Evolutionary conservation across 73 alveolate species (phyloP).

Genomic region (Loxodes magnus): DNA sequence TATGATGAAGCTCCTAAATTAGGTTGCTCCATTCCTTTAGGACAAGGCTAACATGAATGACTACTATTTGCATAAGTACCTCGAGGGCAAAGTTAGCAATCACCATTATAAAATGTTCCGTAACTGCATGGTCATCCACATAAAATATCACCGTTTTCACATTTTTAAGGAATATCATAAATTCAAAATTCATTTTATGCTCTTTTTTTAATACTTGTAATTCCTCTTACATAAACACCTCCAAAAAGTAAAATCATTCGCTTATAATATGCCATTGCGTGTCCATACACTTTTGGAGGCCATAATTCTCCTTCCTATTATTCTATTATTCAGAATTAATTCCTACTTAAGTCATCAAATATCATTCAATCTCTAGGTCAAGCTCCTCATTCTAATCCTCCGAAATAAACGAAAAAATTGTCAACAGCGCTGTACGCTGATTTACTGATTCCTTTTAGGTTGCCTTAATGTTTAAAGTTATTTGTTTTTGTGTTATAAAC

Average conservation of each 20-base stretch:
- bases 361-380: too few species aligned
- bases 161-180: not conserved
- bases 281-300: not conserved
- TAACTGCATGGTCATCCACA: conserved; percentile 7
- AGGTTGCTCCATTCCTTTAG: not conserved
- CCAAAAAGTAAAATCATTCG: not conserved
- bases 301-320: not conserved
- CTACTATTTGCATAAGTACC: not conserved
- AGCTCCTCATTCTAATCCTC: too few species aligned
- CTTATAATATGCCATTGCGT: not conserved
- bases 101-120: not conserved
- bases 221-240: not conserved
- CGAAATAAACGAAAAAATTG: too few species aligned
- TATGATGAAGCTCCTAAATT: not conserved
- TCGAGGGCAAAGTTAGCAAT: not conserved
- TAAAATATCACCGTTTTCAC: not conserved
- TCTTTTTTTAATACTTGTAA: not conserved
- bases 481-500: not conserved
- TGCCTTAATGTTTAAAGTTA: not conserved
- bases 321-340: not conserved
- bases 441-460: not conserved
- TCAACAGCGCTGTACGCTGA: too few species aligned
- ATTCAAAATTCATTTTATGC: not conserved
- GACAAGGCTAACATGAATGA: not conserved
- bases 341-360: too few species aligned